Percentiles rank a stretch among this genome's conserved stretches.
These are phyloP conservation scores for Aspergillus indologenus DNA, from an alignment of 495 filamentous ascomycete genomes.

Conservation along the genomic window DNA sequence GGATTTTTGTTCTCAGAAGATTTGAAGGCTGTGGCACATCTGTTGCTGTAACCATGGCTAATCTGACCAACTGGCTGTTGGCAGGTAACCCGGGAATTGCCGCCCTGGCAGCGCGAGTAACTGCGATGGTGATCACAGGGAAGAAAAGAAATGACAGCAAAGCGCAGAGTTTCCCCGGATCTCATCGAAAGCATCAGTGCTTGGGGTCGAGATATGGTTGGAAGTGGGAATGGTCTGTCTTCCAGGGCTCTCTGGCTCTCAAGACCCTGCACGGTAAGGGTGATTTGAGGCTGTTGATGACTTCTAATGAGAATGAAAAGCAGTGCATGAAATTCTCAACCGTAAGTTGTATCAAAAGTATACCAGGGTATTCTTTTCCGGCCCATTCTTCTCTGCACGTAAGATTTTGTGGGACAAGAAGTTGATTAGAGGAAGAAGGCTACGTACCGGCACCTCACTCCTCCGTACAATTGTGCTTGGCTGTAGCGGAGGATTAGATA, in stretches of 20 bases:
- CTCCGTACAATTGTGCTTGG: neutral
- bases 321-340: too few species aligned
- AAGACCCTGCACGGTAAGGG: neutral
- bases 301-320: too few species aligned
- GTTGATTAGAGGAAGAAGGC: neutral
- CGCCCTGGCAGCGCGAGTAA: neutral
- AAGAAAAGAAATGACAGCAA: neutral
- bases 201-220: too few species aligned
- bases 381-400: too few species aligned
- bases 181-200: neutral
- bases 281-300: neutral
- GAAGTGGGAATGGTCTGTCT: neutral
- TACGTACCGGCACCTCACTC: neutral
- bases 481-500: constrained; percentile 38
- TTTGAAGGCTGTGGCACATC: neutral
- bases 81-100: neutral
- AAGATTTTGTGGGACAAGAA: too few species aligned
- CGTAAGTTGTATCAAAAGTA: too few species aligned
- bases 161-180: neutral
- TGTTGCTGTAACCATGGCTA: neutral
- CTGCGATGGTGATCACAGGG: neutral
- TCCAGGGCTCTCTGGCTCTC: neutral
- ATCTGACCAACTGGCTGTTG: neutral
- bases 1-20: neutral
- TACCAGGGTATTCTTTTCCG: too few species aligned